Base-by-base conservation (phyloP, 2,329 filamentous ascomycete genomes). In the Allantophomopsis lycopodina region DNA sequence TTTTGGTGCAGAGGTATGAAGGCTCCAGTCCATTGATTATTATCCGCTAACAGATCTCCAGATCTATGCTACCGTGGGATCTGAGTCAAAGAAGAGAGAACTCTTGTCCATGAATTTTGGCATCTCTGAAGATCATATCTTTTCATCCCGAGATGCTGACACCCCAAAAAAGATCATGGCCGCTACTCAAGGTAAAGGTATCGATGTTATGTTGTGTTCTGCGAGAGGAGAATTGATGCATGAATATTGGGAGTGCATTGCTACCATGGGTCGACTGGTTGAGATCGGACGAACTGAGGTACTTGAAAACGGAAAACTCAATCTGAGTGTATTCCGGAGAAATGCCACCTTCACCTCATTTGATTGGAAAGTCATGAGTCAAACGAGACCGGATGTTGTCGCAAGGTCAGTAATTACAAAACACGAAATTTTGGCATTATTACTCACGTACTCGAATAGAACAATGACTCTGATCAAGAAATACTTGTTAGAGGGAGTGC, bases 201-300 rank as follows among this genome's bases (percentile, higher is more conserved):
- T 55, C 16, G 50, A 56, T 31, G 44, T 50, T 8, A 44, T 53
- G 1, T 32, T 55, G 2, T 53, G 51, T 37, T 50, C 49, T 4
- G 35, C 51, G 2, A 14, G 46, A 11, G 52, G 52, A 10, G 43
- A 51, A 5, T 17, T 45, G 2, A 42, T 54, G 1, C 44, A 42
- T 4, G 42, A 46, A 5, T 41, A 52, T 1, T 60, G 53, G 55
- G 36, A 49, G 2, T 59, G 55, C 39, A 30, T 63, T 2, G 55
- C 59, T 3, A 36, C 40, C 0, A 58, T 57, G 40, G 61, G 61
- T 1, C 44, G 53, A 0, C 59, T 64, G 31, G 37, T 64, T 0
- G 61, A 64, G 18, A 20, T 20, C 7, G 18, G 18, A 20, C 4
- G 18, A 20, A 20, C 18, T 20, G 18, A 20, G 18, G 18, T 20